Evolutionary conservation across 208 protist species (phyloP).

Genomic region (Trichomonas vaginalis): DNA sequence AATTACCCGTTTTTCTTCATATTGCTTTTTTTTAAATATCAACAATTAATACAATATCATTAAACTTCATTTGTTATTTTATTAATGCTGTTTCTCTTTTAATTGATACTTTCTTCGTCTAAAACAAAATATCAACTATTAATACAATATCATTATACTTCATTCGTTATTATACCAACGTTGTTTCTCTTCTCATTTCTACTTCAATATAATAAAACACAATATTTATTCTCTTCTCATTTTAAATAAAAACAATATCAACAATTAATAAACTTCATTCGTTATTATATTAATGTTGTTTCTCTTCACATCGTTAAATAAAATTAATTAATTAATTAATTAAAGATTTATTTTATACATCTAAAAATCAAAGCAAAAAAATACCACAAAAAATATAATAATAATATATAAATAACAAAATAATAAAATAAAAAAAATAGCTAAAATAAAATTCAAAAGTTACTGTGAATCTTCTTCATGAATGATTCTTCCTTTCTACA

Average conservation of each 20-base stretch:
- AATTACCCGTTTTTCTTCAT: too few species aligned
- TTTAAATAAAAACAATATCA: background rate
- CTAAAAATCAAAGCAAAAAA: too few species aligned
- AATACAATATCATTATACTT: background rate
- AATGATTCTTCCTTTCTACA: background rate
- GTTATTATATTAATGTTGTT: too few species aligned
- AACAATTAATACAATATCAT: background rate
- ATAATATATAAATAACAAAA: too few species aligned
- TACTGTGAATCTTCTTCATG: background rate
- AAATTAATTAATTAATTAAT: too few species aligned
- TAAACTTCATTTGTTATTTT: background rate
- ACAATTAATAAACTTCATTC: background rate
- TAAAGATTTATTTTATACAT: too few species aligned
- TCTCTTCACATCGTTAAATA: too few species aligned
- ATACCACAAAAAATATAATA: too few species aligned
- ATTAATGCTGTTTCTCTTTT: background rate
- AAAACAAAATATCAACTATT: background rate
- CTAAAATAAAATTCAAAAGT: background rate
- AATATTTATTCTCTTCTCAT: background rate
- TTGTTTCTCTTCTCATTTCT: background rate
- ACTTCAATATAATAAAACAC: background rate
- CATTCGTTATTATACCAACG: background rate
- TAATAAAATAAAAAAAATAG: background rate
- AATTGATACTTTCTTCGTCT: background rate
- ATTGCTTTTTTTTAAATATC: background rate